Base-by-base conservation (phyloP, 2,329 filamentous ascomycete genomes). In the Paecilomyces formosus region DNA sequence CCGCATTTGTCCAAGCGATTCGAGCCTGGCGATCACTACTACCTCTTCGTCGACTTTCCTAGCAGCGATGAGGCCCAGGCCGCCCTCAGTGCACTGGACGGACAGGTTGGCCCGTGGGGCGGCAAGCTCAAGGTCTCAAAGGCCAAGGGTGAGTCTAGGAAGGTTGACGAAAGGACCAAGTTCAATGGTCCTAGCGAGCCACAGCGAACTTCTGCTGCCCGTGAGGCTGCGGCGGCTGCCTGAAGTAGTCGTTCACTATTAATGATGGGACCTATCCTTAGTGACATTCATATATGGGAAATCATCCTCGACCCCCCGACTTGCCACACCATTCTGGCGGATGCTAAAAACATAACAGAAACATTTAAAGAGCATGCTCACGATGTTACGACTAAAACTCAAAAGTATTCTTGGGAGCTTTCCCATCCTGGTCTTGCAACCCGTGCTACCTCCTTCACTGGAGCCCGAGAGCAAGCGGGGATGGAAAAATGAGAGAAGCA, bases 21-120 rank as follows among this genome's bases (percentile, higher is more conserved):
- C n/a, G 75, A 77, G 49, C 74, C 78, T 0, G 83, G 82, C 30
- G 80, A 83, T 62, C 79, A 85, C 66, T 82, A 87, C 71, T 88
- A 85, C 70, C 83, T 84, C 64, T 88, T 88, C 60, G 82, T 88
- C n/a, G 85, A 88, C 64, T 80, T 88, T 58, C 75, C 74, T 54
- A 82, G 78, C 5, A 68, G 73, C 0, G 79, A 84, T 56, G 81
- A 87, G 61, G 83, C 83, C 0, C 70, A 78, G 33, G 71, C 71
- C 9, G 85, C 84, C 22, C 76, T 83, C 59, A 66, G 75, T 7
- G 72, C 72, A 1, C 60, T 84, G 51, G 72, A 75, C 51, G 74
- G 76, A 3, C 64, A 68, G 54, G 66, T 71, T 54, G 72, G 74
- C 2, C 72, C 74, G 4, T 78, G 75, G 75, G 75, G 74, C 22